phyloP scores from a whole-genome alignment of 179 eudicot genomes.

The Sideroxylon spinosum region DNA sequence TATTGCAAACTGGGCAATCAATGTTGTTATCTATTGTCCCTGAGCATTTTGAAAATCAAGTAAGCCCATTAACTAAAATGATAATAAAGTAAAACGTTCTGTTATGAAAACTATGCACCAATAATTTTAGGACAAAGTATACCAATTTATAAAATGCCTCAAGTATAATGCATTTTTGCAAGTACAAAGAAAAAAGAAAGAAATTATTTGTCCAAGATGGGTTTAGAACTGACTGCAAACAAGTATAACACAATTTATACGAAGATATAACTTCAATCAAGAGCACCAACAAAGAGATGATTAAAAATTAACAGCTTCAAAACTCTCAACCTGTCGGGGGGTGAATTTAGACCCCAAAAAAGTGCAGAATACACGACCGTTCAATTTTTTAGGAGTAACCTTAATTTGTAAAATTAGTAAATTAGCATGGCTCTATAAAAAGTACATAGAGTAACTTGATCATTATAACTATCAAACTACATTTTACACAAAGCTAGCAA shows the following conservation, averaged over 20 bases:
- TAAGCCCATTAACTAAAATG: neutral
- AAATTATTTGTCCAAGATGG: neutral
- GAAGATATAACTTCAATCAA: neutral
- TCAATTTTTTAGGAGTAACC: too few relatives aligned
- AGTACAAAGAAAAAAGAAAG: neutral
- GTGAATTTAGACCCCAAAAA: neutral
- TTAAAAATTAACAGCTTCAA: neutral
- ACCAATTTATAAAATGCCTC: neutral
- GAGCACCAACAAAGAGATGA: neutral
- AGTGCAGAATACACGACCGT: neutral
- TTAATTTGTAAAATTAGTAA: too few relatives aligned
- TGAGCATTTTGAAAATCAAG: constrained; percentile 31
- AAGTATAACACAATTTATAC: neutral
- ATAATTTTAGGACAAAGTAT: neutral
- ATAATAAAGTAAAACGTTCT: neutral
- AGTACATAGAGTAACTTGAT: too few relatives aligned
- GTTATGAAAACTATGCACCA: neutral
- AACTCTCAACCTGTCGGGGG: neutral
- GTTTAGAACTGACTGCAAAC: neutral
- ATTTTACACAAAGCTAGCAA: neutral
- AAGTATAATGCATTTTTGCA: neutral
- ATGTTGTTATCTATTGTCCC: constrained; percentile 98
- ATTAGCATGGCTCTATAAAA: too few relatives aligned
- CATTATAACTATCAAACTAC: neutral
- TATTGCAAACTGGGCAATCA: constrained; percentile 89